Conservation (phyloP, 2,329 filamentous ascomycete genomes). For the Simplicillium sp. region DNA sequence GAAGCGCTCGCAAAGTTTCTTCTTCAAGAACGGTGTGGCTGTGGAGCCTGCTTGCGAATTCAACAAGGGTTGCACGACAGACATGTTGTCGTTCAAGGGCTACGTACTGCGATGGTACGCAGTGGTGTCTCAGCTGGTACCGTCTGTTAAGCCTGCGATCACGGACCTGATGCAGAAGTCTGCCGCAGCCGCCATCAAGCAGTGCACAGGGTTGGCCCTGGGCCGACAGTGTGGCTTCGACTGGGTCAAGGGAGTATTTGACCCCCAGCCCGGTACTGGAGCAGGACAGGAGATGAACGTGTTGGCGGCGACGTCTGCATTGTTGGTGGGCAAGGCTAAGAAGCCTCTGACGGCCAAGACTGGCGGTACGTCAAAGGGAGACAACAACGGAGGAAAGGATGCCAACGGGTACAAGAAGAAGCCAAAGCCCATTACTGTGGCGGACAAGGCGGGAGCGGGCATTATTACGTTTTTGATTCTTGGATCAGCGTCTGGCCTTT, state of each 20-base stretch:
- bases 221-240: constrained; percentile 43
- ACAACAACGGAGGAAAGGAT: constrained; percentile 30
- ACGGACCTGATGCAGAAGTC: constrained; percentile 41
- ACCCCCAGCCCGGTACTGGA: constrained; percentile 36
- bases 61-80: constrained; percentile 45
- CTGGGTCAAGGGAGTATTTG: constrained; percentile 42
- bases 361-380: constrained; percentile 41
- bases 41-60: constrained; percentile 52
- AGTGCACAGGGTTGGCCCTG: constrained; percentile 41
- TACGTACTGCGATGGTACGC: constrained; percentile 49
- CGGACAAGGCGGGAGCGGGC: constrained; percentile 36
- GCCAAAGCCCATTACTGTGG: constrained; percentile 27
- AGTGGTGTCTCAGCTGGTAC: constrained; percentile 41
- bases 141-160: constrained; percentile 40
- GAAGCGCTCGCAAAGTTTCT: constrained; percentile 27
- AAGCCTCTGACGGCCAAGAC: constrained; percentile 33
- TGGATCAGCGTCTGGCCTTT: constrained; percentile 26
- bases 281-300: constrained; percentile 53
- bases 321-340: constrained; percentile 32
- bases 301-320: constrained; percentile 43
- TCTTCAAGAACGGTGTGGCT: constrained; percentile 48
- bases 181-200: constrained; percentile 41
- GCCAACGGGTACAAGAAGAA: constrained; percentile 22
- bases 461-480: constrained; percentile 37
- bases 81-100: constrained; percentile 56